Percentiles rank a stretch among this genome's conserved stretches.
phyloP scores from a whole-genome alignment of 768 basidiomycete genomes.

The Pleurotus salmoneostramineus region DNA sequence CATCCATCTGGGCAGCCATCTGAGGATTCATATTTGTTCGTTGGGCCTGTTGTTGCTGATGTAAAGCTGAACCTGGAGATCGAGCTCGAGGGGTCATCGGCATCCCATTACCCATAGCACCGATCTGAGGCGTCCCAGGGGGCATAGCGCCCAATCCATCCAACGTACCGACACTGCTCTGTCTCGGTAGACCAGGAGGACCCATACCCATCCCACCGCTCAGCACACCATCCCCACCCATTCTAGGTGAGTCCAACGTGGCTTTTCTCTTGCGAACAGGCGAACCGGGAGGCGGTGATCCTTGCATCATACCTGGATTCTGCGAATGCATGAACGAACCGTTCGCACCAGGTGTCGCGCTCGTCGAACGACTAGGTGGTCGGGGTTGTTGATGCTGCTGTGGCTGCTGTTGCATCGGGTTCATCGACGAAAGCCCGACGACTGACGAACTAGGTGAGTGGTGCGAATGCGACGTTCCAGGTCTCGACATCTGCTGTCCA shows the following conservation, averaged over 20 bases:
- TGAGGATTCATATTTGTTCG: not conserved
- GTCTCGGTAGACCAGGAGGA: slow-evolving; percentile 11
- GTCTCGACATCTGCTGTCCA: slow-evolving; percentile 16
- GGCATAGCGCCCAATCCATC: not conserved
- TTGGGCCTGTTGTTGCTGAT: not conserved
- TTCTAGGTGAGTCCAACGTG: slow-evolving; percentile 7
- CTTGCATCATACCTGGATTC: slow-evolving; percentile 10
- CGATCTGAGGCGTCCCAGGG: not conserved
- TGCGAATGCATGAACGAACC: not conserved
- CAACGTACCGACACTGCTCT: not conserved
- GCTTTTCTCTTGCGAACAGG: slow-evolving; percentile 5
- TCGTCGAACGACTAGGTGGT: slow-evolving; percentile 3
- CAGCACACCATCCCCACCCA: slow-evolving; percentile 5
- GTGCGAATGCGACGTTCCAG: slow-evolving; percentile 25
- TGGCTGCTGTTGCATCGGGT: no score
- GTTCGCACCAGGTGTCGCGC: not conserved
- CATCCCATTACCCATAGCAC: not conserved
- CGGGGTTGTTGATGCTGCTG: not conserved
- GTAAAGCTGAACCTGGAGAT: not conserved
- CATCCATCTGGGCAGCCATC: not conserved
- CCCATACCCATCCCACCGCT: slow-evolving; percentile 5
- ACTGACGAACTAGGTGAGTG: slow-evolving; percentile 24
- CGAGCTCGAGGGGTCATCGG: not conserved
- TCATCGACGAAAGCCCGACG: not conserved
- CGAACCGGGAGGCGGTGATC: slow-evolving; percentile 11